Conservation (phyloP, 805 yeast species). For the Yarrowia osloensis region DNA sequence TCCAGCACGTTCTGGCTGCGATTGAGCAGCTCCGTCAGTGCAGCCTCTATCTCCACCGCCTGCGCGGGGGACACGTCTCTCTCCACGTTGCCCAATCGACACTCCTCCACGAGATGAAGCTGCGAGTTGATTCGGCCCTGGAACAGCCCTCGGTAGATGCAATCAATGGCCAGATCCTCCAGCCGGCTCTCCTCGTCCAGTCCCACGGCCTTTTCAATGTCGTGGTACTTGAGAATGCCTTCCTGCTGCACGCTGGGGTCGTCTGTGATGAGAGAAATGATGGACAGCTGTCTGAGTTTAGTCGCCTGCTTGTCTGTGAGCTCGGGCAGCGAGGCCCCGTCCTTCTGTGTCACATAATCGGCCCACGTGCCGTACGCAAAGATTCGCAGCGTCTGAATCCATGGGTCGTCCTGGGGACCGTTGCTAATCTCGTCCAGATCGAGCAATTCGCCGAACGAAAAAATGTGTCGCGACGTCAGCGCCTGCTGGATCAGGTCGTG, state of each 20-base stretch:
- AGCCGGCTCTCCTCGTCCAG: slow-evolving; percentile 31
- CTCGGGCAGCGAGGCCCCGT: not conserved
- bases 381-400: slow-evolving; percentile 33
- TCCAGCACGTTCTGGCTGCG: slow-evolving; percentile 32
- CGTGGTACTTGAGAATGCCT: slow-evolving; percentile 32
- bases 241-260: slow-evolving; percentile 28
- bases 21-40: not conserved
- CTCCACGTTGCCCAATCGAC: slow-evolving; percentile 31
- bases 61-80: slow-evolving; percentile 33
- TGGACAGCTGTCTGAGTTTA: slow-evolving; percentile 37
- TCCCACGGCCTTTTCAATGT: slow-evolving; percentile 32
- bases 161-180: slow-evolving; percentile 36
- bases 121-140: slow-evolving; percentile 38
- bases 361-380: slow-evolving; percentile 35
- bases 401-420: not conserved
- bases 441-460: slow-evolving; percentile 17
- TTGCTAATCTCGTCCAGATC: not conserved
- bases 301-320: slow-evolving; percentile 32
- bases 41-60: not conserved
- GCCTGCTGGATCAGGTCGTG: slow-evolving; percentile 22
- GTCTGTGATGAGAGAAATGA: slow-evolving; percentile 33
- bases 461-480: not conserved
- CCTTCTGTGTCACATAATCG: slow-evolving; percentile 28
- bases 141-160: slow-evolving; percentile 37
- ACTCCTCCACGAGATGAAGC: slow-evolving; percentile 33